A percentile compares a stretch with the other conserved stretches of the same genome.
These are phyloP conservation scores for Neonectria sp. DNA, from an alignment of 2,329 filamentous ascomycete genomes.

Conservation along the genomic window DNA sequence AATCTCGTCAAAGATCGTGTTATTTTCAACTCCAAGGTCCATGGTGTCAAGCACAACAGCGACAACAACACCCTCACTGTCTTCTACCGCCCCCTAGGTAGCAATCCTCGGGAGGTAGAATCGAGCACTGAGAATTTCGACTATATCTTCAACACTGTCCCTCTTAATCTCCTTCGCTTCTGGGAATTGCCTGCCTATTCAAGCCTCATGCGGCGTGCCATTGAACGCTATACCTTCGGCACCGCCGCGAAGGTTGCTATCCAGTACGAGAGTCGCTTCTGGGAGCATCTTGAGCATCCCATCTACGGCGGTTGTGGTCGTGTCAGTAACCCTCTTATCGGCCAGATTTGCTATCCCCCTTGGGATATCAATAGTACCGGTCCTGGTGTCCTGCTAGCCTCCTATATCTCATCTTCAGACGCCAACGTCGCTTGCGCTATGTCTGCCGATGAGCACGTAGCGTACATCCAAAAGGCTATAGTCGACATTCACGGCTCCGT, in stretches of 20 bases:
- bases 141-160: constrained; percentile 55
- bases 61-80: constrained; percentile 40
- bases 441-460: constrained; percentile 41
- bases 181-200: constrained; percentile 56
- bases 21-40: constrained; percentile 41
- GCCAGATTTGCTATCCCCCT: constrained; percentile 39
- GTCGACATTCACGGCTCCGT: constrained; percentile 50
- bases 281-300: constrained; percentile 47
- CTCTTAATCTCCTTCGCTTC: constrained; percentile 55
- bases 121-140: constrained; percentile 52
- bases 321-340: constrained; percentile 29
- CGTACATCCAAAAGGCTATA: constrained; percentile 35
- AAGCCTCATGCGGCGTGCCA: constrained; percentile 45
- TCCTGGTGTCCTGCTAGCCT: constrained; percentile 35
- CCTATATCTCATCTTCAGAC: constrained; percentile 40
- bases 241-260: constrained; percentile 61
- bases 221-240: constrained; percentile 45
- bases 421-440: constrained; percentile 36
- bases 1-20: constrained; percentile 49
- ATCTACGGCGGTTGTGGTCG: constrained; percentile 60
- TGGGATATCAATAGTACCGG: constrained; percentile 40
- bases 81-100: constrained; percentile 37
- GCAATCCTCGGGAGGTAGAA: constrained; percentile 41
- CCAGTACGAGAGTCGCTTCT: constrained; percentile 68
- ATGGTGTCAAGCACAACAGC: constrained; percentile 43